phyloP scores from a whole-genome alignment of 78 protist species.

The Dictyostelium brefeldianum region DNA sequence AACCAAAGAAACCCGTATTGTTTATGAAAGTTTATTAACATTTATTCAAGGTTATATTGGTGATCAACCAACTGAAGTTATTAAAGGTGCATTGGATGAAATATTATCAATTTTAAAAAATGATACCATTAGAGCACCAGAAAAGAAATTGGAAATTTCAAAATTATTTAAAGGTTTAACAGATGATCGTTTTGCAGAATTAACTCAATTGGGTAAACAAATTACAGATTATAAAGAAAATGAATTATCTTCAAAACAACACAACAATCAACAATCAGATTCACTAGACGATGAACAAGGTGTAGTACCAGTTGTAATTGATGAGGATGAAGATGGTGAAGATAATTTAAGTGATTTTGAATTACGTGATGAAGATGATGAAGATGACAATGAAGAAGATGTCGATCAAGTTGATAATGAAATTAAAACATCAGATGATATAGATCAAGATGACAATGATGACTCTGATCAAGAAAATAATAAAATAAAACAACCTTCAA shows the following conservation, averaged over 20 bases:
- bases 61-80: slow-evolving; percentile 89
- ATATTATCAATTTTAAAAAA: slow-evolving; percentile 91
- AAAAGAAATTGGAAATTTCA: slow-evolving; percentile 68
- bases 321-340: slow-evolving; percentile 84
- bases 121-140: slow-evolving; percentile 64
- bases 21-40: slow-evolving; percentile 86
- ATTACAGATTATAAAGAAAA: slow-evolving; percentile 88
- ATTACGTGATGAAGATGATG: slow-evolving; percentile 40
- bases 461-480: not conserved
- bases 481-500: not conserved
- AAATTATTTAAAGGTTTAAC: slow-evolving; percentile 49
- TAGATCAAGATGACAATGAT: slow-evolving; percentile 5
- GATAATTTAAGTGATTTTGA: slow-evolving; percentile 29
- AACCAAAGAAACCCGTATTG: slow-evolving; percentile 83
- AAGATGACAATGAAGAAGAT: slow-evolving; percentile 42
- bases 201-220: slow-evolving; percentile 65
- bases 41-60: slow-evolving; percentile 72
- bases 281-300: slow-evolving; percentile 89
- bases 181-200: slow-evolving; percentile 70
- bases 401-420: slow-evolving; percentile 19
- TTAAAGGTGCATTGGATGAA: slow-evolving; percentile 95
- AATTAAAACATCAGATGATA: slow-evolving; percentile 32
- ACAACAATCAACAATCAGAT: not conserved
- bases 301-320: slow-evolving; percentile 92
- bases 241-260: not conserved